Evolutionary conservation across 2,329 filamentous ascomycete species (phyloP).

Genomic region (Amphichorda felina): DNA sequence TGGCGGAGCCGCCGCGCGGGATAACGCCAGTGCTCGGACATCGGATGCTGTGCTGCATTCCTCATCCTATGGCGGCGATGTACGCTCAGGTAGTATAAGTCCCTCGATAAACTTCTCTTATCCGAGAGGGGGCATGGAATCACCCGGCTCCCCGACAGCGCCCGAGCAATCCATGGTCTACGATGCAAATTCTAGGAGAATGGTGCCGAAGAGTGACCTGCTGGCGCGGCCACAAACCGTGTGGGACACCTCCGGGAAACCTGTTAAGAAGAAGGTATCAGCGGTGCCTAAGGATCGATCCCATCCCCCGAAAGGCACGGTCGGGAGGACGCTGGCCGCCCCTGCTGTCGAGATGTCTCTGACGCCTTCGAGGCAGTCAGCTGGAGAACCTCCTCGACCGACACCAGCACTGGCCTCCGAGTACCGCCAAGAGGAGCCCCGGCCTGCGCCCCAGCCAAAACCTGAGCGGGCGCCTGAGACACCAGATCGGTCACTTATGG

Average conservation of each 20-base stretch:
- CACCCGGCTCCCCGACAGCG: slow-evolving; percentile 11
- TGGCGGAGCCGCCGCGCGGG: slow-evolving; percentile 27
- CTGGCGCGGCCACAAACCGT: slow-evolving; percentile 28
- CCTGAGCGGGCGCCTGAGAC: no score
- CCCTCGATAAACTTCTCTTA: slow-evolving; percentile 50
- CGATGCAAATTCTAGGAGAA: slow-evolving; percentile 53
- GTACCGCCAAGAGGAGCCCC: no score
- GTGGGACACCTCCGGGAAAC: slow-evolving; percentile 24
- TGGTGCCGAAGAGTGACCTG: slow-evolving; percentile 34
- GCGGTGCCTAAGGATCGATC: slow-evolving; percentile 26
- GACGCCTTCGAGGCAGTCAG: not conserved
- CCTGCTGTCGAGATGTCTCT: slow-evolving; percentile 20
- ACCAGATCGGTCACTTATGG: not conserved
- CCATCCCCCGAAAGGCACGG: slow-evolving; percentile 38
- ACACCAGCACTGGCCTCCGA: no score
- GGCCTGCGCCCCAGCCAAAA: not conserved
- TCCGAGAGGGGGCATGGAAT: slow-evolving; percentile 32
- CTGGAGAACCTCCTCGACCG: not conserved
- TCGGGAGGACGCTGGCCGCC: slow-evolving; percentile 37
- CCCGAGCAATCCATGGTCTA: slow-evolving; percentile 40
- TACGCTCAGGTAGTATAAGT: slow-evolving; percentile 31
- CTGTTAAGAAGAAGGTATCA: slow-evolving; percentile 28
- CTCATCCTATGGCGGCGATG: slow-evolving; percentile 15
- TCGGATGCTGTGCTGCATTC: slow-evolving; percentile 23
- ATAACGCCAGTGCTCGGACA: slow-evolving; percentile 30